Base-by-base conservation (phyloP, 1,284 basidiomycete genomes). In the Malassezia cuniculi region DNA sequence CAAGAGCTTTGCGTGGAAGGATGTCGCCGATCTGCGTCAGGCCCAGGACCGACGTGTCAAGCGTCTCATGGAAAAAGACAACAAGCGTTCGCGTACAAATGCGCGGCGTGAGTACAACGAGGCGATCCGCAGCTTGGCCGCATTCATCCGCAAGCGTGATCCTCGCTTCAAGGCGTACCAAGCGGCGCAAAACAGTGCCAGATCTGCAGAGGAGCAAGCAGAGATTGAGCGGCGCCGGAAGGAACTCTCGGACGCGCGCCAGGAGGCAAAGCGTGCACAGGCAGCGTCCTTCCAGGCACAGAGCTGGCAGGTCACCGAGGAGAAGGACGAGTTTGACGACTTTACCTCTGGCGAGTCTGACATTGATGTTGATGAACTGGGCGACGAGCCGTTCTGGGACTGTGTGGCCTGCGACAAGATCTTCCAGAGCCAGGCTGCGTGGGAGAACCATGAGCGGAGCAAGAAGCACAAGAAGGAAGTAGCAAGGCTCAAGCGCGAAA, bases 391-490 rank as follows among this genome's bases (percentile, higher is more conserved):
- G 12, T n/a, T 51, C 4, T 89, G 84, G 76, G 87, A 94, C 66
- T 99, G 93, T 59, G 81, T 95, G n/a, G 90, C 82, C 3, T 99
- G 93, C 62, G 75, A 78, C 38, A 95, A 94, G 71, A 75, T 74
- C 1, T 97, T 95, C 69, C 74, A 81, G 58, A 87, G 81, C 53
- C 86, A 94, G 61, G 84, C 85, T 0, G 83, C 86, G 12, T 97
- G 89, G 85, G 75, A 79, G 54, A 95, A 89, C 66, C 93, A 97
- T 54, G 93, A 97, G 68, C 74, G 86, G 53, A 94, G 87, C 69
- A 84, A 83, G 69, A 95, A 90, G 68, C 93, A 99, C 67, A 70
- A 85, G 66, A 85, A 82, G 34, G 57, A 56, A 4, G 57, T 54
- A 18, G 34, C 42, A 27, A 71, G 69, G 52, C 65, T 90, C 39